These are phyloP conservation scores for Penstemon barbatus DNA, from an alignment of 257 asterid genomes.

Conservation along the genomic window DNA sequence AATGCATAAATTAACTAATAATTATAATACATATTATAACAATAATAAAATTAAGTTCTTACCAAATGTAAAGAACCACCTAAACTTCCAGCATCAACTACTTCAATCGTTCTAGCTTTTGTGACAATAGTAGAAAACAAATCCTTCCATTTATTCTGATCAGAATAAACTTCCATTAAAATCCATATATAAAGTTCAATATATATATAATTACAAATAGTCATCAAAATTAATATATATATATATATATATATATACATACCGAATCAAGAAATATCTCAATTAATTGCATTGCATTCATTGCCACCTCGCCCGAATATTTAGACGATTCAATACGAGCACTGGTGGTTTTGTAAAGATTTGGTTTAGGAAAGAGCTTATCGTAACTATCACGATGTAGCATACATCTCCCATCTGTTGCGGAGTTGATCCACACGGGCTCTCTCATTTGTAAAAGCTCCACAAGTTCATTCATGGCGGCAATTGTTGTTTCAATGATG, in stretches of 20 bases:
- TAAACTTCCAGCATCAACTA: slow-evolving; percentile 41
- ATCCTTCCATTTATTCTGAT: slow-evolving; percentile 63
- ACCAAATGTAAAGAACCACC: slow-evolving; percentile 62
- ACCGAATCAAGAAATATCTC: slow-evolving; percentile 66
- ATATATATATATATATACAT: not conserved
- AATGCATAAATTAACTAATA: too few species aligned
- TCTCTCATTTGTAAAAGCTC: slow-evolving; percentile 54
- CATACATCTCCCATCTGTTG: slow-evolving; percentile 39
- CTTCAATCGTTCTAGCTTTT: slow-evolving; percentile 50
- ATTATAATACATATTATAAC: not conserved
- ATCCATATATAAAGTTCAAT: not conserved
- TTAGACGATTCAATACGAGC: slow-evolving; percentile 71
- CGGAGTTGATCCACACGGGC: slow-evolving; percentile 58
- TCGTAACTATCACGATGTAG: slow-evolving; percentile 56
- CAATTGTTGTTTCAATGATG: slow-evolving; percentile 38
- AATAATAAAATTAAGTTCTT: not conserved
- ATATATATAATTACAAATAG: not conserved
- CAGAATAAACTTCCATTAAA: slow-evolving; percentile 1
- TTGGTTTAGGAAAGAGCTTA: slow-evolving; percentile 45
- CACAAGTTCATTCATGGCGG: slow-evolving; percentile 56
- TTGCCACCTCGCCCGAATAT: slow-evolving; percentile 56
- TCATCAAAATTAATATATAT: not conserved
- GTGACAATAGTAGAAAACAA: slow-evolving; percentile 59
- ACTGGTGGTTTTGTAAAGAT: slow-evolving; percentile 34
- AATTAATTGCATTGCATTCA: slow-evolving; percentile 47